A percentile compares a stretch with the other conserved stretches of the same genome.
These are phyloP conservation scores for Cladosporium sp. DNA, from an alignment of 2,329 filamentous ascomycete species.

Conservation along the genomic window DNA sequence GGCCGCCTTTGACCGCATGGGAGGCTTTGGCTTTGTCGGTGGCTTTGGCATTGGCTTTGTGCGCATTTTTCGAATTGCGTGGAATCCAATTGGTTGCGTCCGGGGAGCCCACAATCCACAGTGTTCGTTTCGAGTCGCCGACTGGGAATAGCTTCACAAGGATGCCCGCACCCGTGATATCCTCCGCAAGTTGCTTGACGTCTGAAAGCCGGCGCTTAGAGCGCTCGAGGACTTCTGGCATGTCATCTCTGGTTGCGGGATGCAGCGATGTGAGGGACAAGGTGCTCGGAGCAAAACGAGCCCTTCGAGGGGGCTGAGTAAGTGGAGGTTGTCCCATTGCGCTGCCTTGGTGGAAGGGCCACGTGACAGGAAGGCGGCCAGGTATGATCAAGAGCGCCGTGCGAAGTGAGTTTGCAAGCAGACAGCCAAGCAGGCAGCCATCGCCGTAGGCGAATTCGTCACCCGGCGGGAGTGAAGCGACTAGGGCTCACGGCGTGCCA, in stretches of 20 bases:
- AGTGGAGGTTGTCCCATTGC: not conserved
- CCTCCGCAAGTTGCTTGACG: not conserved
- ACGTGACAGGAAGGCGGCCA: not conserved
- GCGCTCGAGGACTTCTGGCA: not conserved
- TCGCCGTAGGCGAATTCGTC: not conserved
- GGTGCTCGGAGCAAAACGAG: not conserved
- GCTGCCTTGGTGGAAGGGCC: not conserved
- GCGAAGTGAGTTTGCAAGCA: not conserved
- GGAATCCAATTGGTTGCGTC: not conserved
- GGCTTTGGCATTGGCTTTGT: not conserved
- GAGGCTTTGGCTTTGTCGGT: not conserved
- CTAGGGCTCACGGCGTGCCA: not conserved
- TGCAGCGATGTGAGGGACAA: not conserved
- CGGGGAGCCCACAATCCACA: not conserved
- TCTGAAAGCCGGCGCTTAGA: not conserved
- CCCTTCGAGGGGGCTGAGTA: not conserved
- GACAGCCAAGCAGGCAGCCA: constrained; percentile 1
- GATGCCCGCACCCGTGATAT: not conserved
- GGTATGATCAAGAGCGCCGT: not conserved
- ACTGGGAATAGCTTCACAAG: constrained; percentile 1
- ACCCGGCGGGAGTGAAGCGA: not conserved
- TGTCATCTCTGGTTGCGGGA: not conserved
- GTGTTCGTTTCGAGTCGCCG: not conserved
- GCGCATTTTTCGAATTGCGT: not conserved
- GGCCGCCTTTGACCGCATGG: not conserved